Conservation (phyloP, 352 stramenopile genomes). For the Vaucheria bursata region DNA sequence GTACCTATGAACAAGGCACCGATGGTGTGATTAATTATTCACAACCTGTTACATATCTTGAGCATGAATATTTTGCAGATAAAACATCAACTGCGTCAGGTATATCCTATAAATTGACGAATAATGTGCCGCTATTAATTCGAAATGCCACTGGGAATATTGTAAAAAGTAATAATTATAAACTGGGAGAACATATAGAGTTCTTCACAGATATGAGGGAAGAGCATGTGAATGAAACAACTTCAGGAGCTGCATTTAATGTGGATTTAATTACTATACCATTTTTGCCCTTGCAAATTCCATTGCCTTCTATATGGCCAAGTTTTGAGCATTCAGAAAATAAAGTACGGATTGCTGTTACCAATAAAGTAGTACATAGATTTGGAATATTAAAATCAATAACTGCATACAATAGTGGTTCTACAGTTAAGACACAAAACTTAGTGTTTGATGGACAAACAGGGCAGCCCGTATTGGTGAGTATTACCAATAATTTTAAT, state of each 20-base stretch:
- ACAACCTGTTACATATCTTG: no score
- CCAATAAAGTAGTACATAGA: background rate
- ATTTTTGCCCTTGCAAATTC: background rate
- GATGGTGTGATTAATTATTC: no score
- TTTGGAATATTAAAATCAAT: background rate
- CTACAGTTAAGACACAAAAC: background rate
- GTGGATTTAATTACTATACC: background rate
- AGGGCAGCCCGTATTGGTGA: background rate
- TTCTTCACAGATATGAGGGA: no score
- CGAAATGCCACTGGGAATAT: no score
- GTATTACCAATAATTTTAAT: background rate
- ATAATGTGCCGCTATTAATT: no score
- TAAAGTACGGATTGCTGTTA: background rate
- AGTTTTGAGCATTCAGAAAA: background rate
- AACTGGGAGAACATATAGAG: no score
- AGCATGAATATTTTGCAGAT: no score
- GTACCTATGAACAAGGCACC: no score
- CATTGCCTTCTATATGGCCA: background rate
- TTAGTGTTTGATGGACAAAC: background rate
- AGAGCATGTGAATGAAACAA: no score
- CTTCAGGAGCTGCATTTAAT: background rate
- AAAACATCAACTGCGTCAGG: no score
- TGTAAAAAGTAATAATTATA: no score
- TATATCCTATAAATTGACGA: no score
- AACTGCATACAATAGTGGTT: background rate